Evolutionary conservation across 495 filamentous ascomycete genomes (phyloP).

Genomic region (Bacidia rubella): DNA sequence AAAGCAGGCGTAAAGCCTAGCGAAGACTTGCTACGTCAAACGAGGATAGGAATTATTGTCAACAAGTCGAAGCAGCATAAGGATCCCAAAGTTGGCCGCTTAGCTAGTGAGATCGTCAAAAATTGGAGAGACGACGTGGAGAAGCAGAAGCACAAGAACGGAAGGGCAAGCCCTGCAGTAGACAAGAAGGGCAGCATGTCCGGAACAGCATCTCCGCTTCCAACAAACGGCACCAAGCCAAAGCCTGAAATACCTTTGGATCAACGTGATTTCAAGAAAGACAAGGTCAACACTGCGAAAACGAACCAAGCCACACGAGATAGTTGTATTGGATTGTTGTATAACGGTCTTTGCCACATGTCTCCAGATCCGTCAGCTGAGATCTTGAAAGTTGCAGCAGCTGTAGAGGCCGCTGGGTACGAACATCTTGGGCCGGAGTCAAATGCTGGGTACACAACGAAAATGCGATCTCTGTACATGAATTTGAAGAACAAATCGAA

Average conservation of each 20-base stretch:
- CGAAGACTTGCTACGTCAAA: conserved; percentile 74
- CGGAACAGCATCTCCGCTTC: conserved; percentile 25
- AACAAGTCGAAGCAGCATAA: conserved; percentile 66
- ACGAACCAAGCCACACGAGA: conserved; percentile 63
- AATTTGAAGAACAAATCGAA: conserved; percentile 91
- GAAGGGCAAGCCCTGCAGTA: conserved; percentile 36
- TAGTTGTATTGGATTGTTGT: conserved; percentile 76
- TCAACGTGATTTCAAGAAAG: conserved; percentile 65
- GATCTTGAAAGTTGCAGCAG: conserved; percentile 52
- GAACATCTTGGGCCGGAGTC: conserved; percentile 50
- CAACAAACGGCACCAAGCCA: conserved; percentile 23
- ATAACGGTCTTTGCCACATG: conserved; percentile 48
- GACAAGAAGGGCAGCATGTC: conserved; percentile 31
- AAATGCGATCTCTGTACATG: conserved; percentile 81
- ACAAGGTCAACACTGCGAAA: conserved; percentile 56
- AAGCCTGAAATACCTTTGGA: conserved; percentile 62
- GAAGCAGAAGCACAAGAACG: conserved; percentile 43
- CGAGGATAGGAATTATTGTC: conserved; percentile 78
- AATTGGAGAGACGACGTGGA: conserved; percentile 81
- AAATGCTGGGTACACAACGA: conserved; percentile 57
- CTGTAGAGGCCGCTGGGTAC: conserved; percentile 63
- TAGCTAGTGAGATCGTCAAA: conserved; percentile 66
- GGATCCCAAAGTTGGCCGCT: conserved; percentile 58
- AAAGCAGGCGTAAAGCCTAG: conserved; percentile 67
- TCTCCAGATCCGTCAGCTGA: conserved; percentile 34